phyloP scores from a whole-genome alignment of 1,284 basidiomycete genomes.

The Tilletia setariae region DNA sequence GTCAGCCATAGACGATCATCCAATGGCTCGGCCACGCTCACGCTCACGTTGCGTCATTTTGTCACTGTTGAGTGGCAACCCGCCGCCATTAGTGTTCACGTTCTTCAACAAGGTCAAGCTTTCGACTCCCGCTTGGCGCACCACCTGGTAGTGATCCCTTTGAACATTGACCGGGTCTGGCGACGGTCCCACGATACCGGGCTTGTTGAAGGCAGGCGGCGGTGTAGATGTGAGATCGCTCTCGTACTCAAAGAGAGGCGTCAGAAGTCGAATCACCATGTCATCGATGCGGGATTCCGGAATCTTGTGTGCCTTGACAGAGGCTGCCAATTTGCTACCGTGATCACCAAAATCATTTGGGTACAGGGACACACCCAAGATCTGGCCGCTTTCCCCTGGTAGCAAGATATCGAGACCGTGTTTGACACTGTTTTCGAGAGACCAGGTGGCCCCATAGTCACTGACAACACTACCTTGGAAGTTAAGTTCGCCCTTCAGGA shows the following conservation, averaged over 20 bases:
- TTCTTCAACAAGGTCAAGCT: slow-evolving; percentile 44
- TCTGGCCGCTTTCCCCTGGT: slow-evolving; percentile 47
- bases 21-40: neutral
- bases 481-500: slow-evolving; percentile 70
- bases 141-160: slow-evolving; percentile 35
- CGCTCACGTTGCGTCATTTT: neutral
- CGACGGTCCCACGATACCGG: slow-evolving; percentile 28
- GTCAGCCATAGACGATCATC: neutral
- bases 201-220: slow-evolving; percentile 36
- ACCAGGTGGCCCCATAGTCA: slow-evolving; percentile 27
- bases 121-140: slow-evolving; percentile 35
- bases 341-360: slow-evolving; percentile 51
- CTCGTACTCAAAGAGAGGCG: slow-evolving; percentile 43
- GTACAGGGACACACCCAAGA: slow-evolving; percentile 55
- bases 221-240: slow-evolving; percentile 23
- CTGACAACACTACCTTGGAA: slow-evolving; percentile 70
- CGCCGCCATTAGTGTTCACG: slow-evolving; percentile 21
- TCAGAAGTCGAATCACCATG: slow-evolving; percentile 52
- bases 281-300: slow-evolving; percentile 61
- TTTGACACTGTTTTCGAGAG: slow-evolving; percentile 56
- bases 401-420: slow-evolving; percentile 65
- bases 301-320: slow-evolving; percentile 69
- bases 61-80: slow-evolving; percentile 30
- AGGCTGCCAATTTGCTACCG: slow-evolving; percentile 61
- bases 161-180: slow-evolving; percentile 32